Evolutionary conservation across 306 rosid genomes (phyloP).

Genomic region (Dryas octopetala): DNA sequence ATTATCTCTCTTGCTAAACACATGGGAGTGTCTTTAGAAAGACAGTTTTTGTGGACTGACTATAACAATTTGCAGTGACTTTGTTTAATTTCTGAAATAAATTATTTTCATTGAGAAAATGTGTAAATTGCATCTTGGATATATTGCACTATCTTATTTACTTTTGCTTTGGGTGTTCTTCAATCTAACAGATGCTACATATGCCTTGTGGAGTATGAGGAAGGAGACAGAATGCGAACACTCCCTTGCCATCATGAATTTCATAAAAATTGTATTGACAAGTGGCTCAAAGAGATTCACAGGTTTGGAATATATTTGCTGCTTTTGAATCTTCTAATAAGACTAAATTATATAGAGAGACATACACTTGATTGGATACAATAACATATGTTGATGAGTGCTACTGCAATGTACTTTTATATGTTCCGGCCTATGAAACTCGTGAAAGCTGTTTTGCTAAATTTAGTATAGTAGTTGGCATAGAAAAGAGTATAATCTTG

Average conservation of each 20-base stretch:
- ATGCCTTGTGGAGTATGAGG: conserved; percentile 99
- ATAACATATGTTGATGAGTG: not conserved
- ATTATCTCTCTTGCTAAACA: not conserved
- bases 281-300: conserved; percentile 99
- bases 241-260: conserved; percentile 95
- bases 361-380: not conserved
- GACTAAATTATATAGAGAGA: not conserved
- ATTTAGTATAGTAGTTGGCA: not conserved
- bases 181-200: conserved; percentile 74
- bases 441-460: not conserved
- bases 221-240: conserved; percentile 83
- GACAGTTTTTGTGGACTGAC: not conserved
- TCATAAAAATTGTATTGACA: conserved; percentile 87
- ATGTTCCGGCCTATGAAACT: not conserved
- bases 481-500: not conserved
- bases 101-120: not conserved
- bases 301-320: conserved; percentile 45
- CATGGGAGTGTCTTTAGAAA: not conserved
- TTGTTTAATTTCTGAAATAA: not conserved
- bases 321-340: not conserved
- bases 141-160: not conserved
- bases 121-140: not conserved
- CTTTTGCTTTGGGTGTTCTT: conserved; percentile 22
- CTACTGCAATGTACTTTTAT: not conserved
- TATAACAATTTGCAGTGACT: not conserved